Evolutionary conservation across 2,329 filamentous ascomycete species (phyloP), one percentile per base, ranked within the genome.

Genomic region (Fusarium annulatum): DNA sequence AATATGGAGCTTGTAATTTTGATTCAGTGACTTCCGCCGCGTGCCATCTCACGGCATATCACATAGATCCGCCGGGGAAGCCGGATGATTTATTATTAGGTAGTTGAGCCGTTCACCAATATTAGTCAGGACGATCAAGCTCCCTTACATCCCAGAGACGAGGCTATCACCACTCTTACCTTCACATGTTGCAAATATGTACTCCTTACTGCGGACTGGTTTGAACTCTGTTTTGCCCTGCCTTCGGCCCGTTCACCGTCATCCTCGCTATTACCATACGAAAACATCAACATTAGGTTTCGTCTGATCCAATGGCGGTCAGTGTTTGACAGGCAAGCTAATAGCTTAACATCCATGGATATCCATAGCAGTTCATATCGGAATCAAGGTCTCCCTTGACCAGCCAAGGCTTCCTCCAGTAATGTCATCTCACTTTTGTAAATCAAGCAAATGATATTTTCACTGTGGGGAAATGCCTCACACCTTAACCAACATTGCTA

Each of bases 381-480:
- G 26, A 33, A 48, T 41, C 57, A 64, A 64, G 49, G 66, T 51
- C n/a, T 49, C 36, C 64, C 65, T 48, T 55, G 38, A 23, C 30
- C 38, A 61, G 28, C 49, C 57, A 69, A 56, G 28, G 30, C 42
- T 28, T 33, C 21, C 38, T 52, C 51, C 48, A 49, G 55, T 66
- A 60, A 76, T 71, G 64, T 58, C 71, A 63, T 74, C 61, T 69
- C 64, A 69, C 39, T 62, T 62, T 61, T 28, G 56, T 39, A 36
- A 68, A 69, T 62, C 58, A 72, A 67, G 53, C 58, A 71, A 67
- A 58, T 62, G 53, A 53, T 59, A 46, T 46, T 42, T 46, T 38
- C 8, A 33, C 45, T 61, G 55, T 58, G 58, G 64, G 45, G 70
- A 69, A 68, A 77, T 73, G 41, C 73, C 66, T 75, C 73, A 72